Evolutionary conservation across 2,329 filamentous ascomycete species (phyloP).

Genomic region (Macrophomina tecta): DNA sequence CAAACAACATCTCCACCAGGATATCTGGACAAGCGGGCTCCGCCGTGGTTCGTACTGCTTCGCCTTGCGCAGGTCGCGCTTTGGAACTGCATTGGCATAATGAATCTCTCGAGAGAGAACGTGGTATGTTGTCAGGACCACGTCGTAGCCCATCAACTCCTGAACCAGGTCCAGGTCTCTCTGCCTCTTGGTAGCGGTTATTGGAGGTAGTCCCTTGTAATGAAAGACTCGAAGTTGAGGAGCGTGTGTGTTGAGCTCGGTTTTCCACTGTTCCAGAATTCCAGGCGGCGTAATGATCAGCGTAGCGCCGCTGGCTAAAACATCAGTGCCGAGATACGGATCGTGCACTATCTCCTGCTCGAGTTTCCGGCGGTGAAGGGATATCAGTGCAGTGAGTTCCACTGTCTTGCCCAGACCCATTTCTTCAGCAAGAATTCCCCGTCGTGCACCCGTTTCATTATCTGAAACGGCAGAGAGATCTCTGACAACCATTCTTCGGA

Average conservation of each 20-base stretch:
- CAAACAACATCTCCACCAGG: conserved; percentile 83
- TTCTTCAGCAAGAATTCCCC: conserved; percentile 77
- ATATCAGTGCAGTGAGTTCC: conserved; percentile 74
- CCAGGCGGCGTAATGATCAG: conserved; percentile 68
- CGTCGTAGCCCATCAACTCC: conserved; percentile 58
- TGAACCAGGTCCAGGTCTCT: conserved; percentile 50
- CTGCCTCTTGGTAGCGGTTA: conserved; percentile 37
- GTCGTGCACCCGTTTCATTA: conserved; percentile 51
- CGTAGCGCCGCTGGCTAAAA: conserved; percentile 62
- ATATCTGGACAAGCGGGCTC: conserved; percentile 80
- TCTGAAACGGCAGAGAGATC: conserved; percentile 54
- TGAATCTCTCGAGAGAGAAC: conserved; percentile 82
- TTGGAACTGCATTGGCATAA: conserved; percentile 72
- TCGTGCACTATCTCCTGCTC: conserved; percentile 41
- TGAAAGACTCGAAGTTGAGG: conserved; percentile 61
- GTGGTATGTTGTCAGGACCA: conserved; percentile 68
- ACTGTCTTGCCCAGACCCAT: conserved; percentile 86
- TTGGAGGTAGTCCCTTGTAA: conserved; percentile 59
- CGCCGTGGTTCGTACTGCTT: conserved; percentile 68
- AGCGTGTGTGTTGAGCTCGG: conserved; percentile 64
- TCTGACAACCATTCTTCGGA: conserved; percentile 65
- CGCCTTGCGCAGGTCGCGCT: conserved; percentile 69
- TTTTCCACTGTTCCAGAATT: conserved; percentile 68
- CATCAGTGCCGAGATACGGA: conserved; percentile 48
- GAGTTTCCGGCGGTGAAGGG: conserved; percentile 60